Evolutionary conservation across 768 basidiomycete genomes (phyloP), one percentile per base, ranked within the genome.

Genomic region (Auriculariales sp.): DNA sequence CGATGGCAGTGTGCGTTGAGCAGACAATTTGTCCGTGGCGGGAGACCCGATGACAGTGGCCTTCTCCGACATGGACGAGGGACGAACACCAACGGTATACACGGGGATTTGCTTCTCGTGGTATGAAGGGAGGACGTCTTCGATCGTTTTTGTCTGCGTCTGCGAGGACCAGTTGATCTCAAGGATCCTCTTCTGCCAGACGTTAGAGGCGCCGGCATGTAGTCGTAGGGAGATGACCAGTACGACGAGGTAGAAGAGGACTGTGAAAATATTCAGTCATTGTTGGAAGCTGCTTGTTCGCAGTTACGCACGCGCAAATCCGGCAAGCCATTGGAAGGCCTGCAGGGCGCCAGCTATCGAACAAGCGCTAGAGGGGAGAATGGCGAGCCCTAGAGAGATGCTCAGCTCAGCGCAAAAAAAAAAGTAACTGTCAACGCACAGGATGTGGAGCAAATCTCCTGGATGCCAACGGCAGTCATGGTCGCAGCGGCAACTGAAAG

Each of bases 241-340:
- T 11, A 69, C 56, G n/a, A 68, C 57, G 47, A 81, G 65, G 60
- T 84, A 84, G n/a, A 65, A 52, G 42, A 83, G 58, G 47, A 83
- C 82, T 85, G 51, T 4, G 32, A 10, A 44, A 48, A 35, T 39
- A 51, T 22, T 56, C n/a, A 48, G 44, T 2, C 48, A 49, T 14
- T 47, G 31, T 49, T 46, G 25, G 49, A 48, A 30, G 36, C 52
- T 14, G 56, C 28, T 34, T 24, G 28, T 42, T 31, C n/a, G 52
- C 17, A 29, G 7, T 19, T 10, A 25, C n/a, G 22, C 24, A 5
- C 31, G 46, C 24, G 25, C 30, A 15, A n/a, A n/a, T n/a, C n/a
- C n/a, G n/a, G n/a, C 70, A 34, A 67, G 62, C 81, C 80, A 83
- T 47, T 75, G 68, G 56, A 83, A 81, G 2, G 71, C 78, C 53